These are phyloP conservation scores for Odontarrhena argentea DNA, from an alignment of 345 rosid genomes.

Conservation along the genomic window DNA sequence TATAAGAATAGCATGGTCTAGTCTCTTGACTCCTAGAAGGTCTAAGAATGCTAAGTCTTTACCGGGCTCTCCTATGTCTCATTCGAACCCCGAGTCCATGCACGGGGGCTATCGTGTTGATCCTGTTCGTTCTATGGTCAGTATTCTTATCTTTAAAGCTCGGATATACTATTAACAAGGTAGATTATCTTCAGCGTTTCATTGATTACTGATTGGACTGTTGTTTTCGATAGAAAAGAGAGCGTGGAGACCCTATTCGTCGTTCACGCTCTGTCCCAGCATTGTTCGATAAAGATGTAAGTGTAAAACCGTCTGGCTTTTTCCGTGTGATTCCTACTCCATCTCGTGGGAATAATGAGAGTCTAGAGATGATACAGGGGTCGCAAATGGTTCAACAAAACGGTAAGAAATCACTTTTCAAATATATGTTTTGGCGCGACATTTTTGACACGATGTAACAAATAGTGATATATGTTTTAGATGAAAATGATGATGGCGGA, in stretches of 20 bases:
- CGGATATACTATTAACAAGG: constrained; percentile 9
- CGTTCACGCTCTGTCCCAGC: constrained; percentile 84
- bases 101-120: constrained; percentile 55
- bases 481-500: constrained; percentile 55
- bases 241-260: constrained; percentile 54
- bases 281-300: constrained; percentile 57
- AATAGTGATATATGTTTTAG: constrained; percentile 52
- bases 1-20: constrained; percentile 64
- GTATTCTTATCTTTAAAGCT: constrained; percentile 22
- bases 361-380: constrained; percentile 32
- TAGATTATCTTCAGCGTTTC: not conserved
- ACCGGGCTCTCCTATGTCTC: constrained; percentile 67
- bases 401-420: constrained; percentile 20
- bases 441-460: not conserved
- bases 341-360: constrained; percentile 5
- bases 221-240: constrained; percentile 55
- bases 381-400: constrained; percentile 18
- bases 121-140: constrained; percentile 48
- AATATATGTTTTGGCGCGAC: not conserved
- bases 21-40: constrained; percentile 58
- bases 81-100: constrained; percentile 83
- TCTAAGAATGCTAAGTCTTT: constrained; percentile 56
- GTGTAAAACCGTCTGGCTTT: constrained; percentile 43
- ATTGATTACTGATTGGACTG: constrained; percentile 6
- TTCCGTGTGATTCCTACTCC: constrained; percentile 75